Base-by-base conservation (phyloP, 306 rosid species). In the Quercus rubra region DNA sequence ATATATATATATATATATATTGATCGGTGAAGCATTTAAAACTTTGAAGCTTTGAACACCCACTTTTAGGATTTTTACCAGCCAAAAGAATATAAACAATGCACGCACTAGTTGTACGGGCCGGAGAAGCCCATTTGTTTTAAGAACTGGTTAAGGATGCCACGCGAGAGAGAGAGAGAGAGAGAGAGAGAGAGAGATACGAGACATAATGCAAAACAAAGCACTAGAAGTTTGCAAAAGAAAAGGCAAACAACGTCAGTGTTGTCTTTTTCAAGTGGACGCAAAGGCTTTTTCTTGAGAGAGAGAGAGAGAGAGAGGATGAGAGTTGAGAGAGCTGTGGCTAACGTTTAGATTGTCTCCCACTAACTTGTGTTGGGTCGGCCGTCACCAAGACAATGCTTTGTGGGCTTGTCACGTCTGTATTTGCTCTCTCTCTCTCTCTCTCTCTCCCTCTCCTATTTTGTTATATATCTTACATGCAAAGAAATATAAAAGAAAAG, bases 311-410 rank as follows among this genome's bases (percentile, higher is more conserved):
- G 41, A 35, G 41, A 35, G 41, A 35, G 8, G 41, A 35, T 35
- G 41, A 35, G 41, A 41, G 46, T 41, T 41, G 46, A 41, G 69
- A 58, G 35, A 35, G 74, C 18, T 76, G 87, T 72, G 85, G 81
- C 58, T 83, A 79, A 78, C 81, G 90, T 82, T 83, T 80, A 19
- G 80, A 57, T 78, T 87, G 96, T 82, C 87, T 81, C 79, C 96
- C 96, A 91, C 96, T 86, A 86, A 74, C 72, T 49, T 23, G 21
- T 89, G 92, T 75, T 83, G 78, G 85, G 96, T 91, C 93, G 93
- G 93, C 92, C 92, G 55, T 84, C 83, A 68, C 71, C 82, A 19
- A 23, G 90, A 86, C 89, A 86, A 58, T 80, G 83, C 90, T 81
- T 83, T 85, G 79, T 85, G 86, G 78, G 56, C 64, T 80, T 82